Evolutionary conservation across 768 basidiomycete species (phyloP), one percentile per base, ranked within the genome.

Genomic region (Thelephora ganbajun): DNA sequence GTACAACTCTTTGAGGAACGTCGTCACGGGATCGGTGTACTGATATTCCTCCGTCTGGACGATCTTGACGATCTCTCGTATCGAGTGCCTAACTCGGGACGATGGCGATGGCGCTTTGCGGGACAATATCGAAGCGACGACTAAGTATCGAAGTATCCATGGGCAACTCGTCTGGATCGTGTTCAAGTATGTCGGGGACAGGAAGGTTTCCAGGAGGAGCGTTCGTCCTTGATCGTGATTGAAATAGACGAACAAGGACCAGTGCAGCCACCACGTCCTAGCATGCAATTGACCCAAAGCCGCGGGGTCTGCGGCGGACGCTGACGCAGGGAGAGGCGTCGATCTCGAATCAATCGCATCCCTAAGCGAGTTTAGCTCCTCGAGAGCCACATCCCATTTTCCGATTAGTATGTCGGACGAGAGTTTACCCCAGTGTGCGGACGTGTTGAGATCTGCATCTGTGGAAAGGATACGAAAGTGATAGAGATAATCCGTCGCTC

Each of bases 371-470:
- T 93, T 92, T 56, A 98, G 81, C 61, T 97, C 94, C 58, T 90
- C 86, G 11, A 96, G 75, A 0, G 94, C 92, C n/a, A 81, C 74
- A 50, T 93, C 89, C 92, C 92, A 97, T 56, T 84, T 80, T 39
- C 94, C 96, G 2, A 83, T 82, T 45, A 99, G 80, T 61, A 97
- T 94, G 63, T 98, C 91, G 26, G 85, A 92, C 34, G 92, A 89
- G 53, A 98, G 86, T 66, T 97, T 98, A 11, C 96, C 96, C 96
- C 94, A 99, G 67, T 93, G 89, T 2, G 94, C 90, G 4, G 96
- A 98, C 34, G 89, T 84, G 66, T 88, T 92, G 60, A 94, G 84
- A 45, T 93, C 86, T 49, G 75, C 73, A 62, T 94, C 89, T 48
- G 92, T 96, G 43, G 93, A 94, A 51, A 99, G 81, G 19, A 98